These are phyloP conservation scores for Paecilomyces sp. DNA, from an alignment of 2,329 filamentous ascomycete genomes.

Conservation along the genomic window DNA sequence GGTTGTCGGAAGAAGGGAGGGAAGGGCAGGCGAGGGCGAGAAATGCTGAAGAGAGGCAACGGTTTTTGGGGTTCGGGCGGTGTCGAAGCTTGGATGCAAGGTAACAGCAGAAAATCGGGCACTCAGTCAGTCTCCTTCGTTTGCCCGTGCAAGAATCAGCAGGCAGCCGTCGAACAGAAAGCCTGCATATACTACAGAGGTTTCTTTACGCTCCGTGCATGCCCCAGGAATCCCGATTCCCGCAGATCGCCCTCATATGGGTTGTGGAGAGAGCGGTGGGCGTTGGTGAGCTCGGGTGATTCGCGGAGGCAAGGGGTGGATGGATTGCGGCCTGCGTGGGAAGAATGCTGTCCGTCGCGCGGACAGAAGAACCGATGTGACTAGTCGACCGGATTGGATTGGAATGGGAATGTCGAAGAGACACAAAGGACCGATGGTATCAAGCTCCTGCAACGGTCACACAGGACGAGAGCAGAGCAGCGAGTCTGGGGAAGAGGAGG, in stretches of 20 bases:
- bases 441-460: constrained; percentile 30
- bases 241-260: constrained; percentile 31
- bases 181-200: constrained; percentile 21
- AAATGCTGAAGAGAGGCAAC: constrained; percentile 5
- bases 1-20: constrained; percentile 15
- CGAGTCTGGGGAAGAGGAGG: constrained; percentile 6
- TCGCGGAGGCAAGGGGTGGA: constrained; percentile 26
- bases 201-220: constrained; percentile 35
- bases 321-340: constrained; percentile 12
- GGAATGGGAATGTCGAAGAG: constrained; percentile 27
- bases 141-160: constrained; percentile 22
- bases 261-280: constrained; percentile 21
- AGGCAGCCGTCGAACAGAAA: constrained; percentile 15
- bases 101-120: constrained; percentile 23
- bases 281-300: constrained; percentile 21
- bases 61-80: not conserved
- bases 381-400: constrained; percentile 25
- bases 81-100: constrained; percentile 20
- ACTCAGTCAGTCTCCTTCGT: constrained; percentile 20
- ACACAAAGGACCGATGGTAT: constrained; percentile 24
- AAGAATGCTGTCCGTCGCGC: constrained; percentile 27
- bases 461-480: constrained; percentile 21
- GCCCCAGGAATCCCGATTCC: constrained; percentile 31
- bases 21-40: constrained; percentile 7
- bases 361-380: constrained; percentile 18